Evolutionary conservation across 495 filamentous ascomycete genomes (phyloP), one percentile per base, ranked within the genome.

Genomic region (Evansstolkia leycettana): DNA sequence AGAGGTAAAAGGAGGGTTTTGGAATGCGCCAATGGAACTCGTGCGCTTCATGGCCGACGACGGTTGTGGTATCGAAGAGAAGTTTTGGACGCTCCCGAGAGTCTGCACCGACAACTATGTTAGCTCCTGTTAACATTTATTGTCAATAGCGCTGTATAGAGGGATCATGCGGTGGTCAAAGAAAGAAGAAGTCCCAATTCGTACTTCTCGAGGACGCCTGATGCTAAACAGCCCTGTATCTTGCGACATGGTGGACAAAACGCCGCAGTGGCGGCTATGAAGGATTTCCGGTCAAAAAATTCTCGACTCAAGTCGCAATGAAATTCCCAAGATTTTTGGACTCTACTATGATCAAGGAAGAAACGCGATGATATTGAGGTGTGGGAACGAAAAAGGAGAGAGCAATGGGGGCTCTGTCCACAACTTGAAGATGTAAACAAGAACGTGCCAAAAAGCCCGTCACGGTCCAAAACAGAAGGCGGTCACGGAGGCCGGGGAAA

Each of bases 1-100:
- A 24, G 72, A 66, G n/a, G 75, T 73, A 55, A 70, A 75, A 24
- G 70, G 69, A 27, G 70, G 61, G 49, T 76, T 77, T 50, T 77
- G 72, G 43, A 70, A 62, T 42, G 71, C 73, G 35, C 76, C 76
- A 31, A 78, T 79, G n/a, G 84, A 88, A 46, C 76, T 93, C 6
- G 84, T 83, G 52, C 90, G 84, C 60, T 95, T 95, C 66, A 96
- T 71, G 16, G 90, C 84, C n/a, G 90, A 95, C n/a, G 80, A 66
- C 4, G 87, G 86, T 56, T 86, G 82, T 4, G 88, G 87, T 36
- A 94, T 81, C n/a, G 74, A 65, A 26, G 80, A 78, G 49, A 80
- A 89, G 55, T 76, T 73, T 50, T 76, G 82, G 48, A 88, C 70
- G 46, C 74, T 72, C 42, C 76, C 84, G 28, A 92, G 73, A 17